These are phyloP conservation scores for Flueggea neowawraea DNA, from an alignment of 441 rosid species.

Conservation along the genomic window DNA sequence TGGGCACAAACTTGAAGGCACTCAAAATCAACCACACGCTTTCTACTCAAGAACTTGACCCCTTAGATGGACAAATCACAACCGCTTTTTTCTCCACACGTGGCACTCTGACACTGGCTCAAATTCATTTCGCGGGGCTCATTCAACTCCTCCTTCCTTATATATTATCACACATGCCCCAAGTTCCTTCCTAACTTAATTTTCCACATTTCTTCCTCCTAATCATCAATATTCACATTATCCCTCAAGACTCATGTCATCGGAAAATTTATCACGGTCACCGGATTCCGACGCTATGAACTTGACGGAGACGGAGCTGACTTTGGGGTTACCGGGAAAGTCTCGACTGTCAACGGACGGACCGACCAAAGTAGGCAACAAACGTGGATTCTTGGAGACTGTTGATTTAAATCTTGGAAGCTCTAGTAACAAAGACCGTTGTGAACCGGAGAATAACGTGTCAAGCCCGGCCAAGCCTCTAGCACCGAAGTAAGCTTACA, in stretches of 20 bases:
- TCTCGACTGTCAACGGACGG: slow-evolving; percentile 3
- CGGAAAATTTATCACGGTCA: slow-evolving; percentile 14
- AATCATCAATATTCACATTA: no score
- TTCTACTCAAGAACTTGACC: slow-evolving; percentile 14
- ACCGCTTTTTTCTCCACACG: slow-evolving; percentile 24
- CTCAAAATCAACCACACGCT: slow-evolving; percentile 24
- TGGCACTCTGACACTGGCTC: slow-evolving; percentile 18
- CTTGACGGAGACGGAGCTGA: slow-evolving; percentile 44
- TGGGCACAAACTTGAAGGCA: slow-evolving; percentile 17
- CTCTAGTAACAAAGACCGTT: background rate
- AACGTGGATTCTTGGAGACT: slow-evolving; percentile 36
- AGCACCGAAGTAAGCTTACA: slow-evolving; percentile 29
- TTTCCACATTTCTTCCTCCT: no score
- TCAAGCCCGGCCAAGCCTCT: slow-evolving; percentile 24
- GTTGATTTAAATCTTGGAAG: slow-evolving; percentile 28
- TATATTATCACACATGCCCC: no score
- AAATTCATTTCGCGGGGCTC: slow-evolving; percentile 13
- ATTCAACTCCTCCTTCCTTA: background rate
- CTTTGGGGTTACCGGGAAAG: slow-evolving; percentile 48
- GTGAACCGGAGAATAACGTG: slow-evolving; percentile 10
- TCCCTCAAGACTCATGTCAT: slow-evolving; percentile 17
- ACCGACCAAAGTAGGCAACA: slow-evolving; percentile 21
- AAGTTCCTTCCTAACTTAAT: no score
- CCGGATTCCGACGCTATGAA: slow-evolving; percentile 30
- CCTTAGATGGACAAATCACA: slow-evolving; percentile 27